Evolutionary conservation across 108 stramenopile genomes (phyloP).

Genomic region (Nitzschia sp.): DNA sequence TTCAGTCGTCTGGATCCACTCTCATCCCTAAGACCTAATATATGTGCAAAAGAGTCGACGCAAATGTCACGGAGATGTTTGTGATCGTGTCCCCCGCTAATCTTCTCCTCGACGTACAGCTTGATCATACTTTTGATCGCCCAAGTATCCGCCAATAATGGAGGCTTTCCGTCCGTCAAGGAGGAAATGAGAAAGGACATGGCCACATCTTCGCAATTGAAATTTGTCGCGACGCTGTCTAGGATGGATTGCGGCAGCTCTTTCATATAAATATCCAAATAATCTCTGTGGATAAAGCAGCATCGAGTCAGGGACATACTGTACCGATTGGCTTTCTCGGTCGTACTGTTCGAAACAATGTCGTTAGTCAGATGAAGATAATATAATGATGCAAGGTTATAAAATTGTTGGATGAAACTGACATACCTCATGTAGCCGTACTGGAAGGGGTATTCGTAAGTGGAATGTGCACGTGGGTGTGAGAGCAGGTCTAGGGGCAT

Average conservation of each 20-base stretch:
- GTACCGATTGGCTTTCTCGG: constrained; percentile 63
- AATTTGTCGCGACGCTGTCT: constrained; percentile 49
- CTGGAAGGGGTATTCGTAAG: constrained; percentile 3
- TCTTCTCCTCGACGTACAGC: constrained; percentile 45
- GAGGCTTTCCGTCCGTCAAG: constrained; percentile 62
- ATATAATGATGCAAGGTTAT: neutral
- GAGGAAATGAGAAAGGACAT: constrained; percentile 79
- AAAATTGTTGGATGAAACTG: neutral
- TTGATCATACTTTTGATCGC: constrained; percentile 64
- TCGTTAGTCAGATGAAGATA: neutral
- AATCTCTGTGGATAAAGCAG: constrained; percentile 76
- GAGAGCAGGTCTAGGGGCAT: no score
- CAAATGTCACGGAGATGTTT: constrained; percentile 67
- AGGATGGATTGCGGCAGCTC: constrained; percentile 60
- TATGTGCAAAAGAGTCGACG: constrained; percentile 65
- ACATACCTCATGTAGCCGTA: constrained; percentile 26
- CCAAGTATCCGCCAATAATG: constrained; percentile 81
- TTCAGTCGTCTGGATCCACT: constrained; percentile 15
- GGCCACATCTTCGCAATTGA: constrained; percentile 88
- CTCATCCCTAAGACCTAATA: constrained; percentile 62
- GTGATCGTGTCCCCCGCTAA: constrained; percentile 59
- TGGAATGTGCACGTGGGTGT: no score
- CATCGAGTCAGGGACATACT: constrained; percentile 69
- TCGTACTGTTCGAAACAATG: constrained; percentile 22
- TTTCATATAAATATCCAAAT: constrained; percentile 67